Conservation (phyloP, 352 stramenopile species). For the Pelagophyceae sp. region DNA sequence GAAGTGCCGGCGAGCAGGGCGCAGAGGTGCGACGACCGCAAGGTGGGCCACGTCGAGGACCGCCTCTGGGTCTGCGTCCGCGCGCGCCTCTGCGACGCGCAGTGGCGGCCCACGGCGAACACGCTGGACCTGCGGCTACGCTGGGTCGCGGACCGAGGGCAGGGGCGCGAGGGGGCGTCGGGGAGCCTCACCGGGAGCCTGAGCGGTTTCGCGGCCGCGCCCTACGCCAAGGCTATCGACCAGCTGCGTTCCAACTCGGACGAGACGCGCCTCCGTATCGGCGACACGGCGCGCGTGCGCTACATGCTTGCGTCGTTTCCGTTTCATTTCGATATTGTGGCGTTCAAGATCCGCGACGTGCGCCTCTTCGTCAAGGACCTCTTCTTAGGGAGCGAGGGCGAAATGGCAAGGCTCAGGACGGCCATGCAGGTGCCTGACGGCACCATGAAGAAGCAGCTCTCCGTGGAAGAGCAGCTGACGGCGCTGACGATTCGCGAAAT, state of each 20-base stretch:
- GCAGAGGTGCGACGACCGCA: not conserved
- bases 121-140: not conserved
- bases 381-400: not conserved
- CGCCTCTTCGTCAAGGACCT: conserved; percentile 9
- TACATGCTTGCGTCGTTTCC: not conserved
- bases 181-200: too few relatives aligned
- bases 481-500: not conserved
- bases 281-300: not conserved
- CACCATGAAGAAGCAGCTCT: not conserved
- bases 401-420: not conserved
- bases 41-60: not conserved
- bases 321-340: not conserved
- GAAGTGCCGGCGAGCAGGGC: not conserved
- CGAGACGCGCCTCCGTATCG: not conserved
- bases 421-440: too few relatives aligned
- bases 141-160: conserved; percentile 5
- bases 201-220: too few relatives aligned
- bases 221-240: conserved; percentile 1
- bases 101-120: not conserved
- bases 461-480: not conserved
- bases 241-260: not conserved
- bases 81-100: not conserved
- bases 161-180: not conserved
- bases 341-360: not conserved
- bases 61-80: not conserved